Conservation (phyloP, 139 green algal species). For the Raphidocelis subcapitata region DNA sequence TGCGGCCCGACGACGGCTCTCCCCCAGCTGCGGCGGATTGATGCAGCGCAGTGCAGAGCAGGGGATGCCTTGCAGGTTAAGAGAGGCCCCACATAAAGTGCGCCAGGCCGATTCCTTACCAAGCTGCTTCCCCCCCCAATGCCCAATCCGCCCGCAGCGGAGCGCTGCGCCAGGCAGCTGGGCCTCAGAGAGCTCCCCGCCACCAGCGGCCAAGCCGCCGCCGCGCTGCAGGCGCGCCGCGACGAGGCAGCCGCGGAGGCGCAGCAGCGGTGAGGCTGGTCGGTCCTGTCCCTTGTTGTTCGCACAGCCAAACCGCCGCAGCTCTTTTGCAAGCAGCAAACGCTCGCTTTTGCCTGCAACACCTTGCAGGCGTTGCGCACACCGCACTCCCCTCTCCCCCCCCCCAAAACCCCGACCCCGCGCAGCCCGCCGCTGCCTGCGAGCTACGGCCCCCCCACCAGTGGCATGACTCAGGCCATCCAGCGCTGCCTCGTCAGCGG, state of each 20-base stretch:
- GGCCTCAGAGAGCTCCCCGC: not conserved
- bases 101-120: too few species aligned
- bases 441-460: constrained; percentile 17
- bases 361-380: too few species aligned
- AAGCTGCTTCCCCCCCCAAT: not conserved
- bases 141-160: not conserved
- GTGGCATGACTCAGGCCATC: constrained; percentile 20
- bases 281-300: not conserved
- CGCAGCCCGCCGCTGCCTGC: not conserved
- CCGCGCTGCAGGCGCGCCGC: not conserved
- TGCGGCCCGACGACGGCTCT: too few species aligned
- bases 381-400: too few species aligned
- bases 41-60: too few species aligned
- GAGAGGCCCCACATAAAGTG: not conserved
- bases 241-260: not conserved
- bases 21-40: too few species aligned
- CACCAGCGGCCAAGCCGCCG: not conserved
- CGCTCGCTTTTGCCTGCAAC: not conserved
- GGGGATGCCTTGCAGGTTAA: not conserved
- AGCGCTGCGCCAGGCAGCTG: not conserved
- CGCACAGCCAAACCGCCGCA: too few species aligned
- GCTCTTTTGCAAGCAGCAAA: too few species aligned
- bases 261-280: not conserved
- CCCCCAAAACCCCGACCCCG: not conserved
- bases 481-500: constrained; percentile 25